Evolutionary conservation across 768 basidiomycete species (phyloP).

Genomic region (Mycena belliarum): DNA sequence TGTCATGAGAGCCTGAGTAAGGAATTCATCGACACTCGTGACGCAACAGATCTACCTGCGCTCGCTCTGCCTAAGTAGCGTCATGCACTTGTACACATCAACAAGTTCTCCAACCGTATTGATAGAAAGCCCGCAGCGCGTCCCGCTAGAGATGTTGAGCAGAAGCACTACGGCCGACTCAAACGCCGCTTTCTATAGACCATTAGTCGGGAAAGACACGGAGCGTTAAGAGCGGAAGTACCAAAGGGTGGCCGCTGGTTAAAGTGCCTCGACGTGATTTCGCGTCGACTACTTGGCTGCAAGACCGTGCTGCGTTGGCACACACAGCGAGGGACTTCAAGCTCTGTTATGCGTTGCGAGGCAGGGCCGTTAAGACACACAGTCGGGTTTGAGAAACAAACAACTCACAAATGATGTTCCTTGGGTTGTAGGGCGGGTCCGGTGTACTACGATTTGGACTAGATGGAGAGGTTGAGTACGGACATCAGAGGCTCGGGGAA

Average conservation of each 20-base stretch:
- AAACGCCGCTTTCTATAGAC: slow-evolving; percentile 6
- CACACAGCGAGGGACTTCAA: slow-evolving; percentile 61
- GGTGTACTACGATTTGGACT: too few species aligned
- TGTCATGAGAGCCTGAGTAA: too few species aligned
- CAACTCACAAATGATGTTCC: too few species aligned
- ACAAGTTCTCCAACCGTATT: slow-evolving; percentile 9
- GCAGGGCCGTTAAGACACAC: too few species aligned
- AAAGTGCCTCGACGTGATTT: background rate
- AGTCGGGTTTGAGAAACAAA: slow-evolving; percentile 10
- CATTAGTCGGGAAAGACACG: background rate
- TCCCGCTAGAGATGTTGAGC: slow-evolving; percentile 8
- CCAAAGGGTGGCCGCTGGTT: slow-evolving; percentile 7
- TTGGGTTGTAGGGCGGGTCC: too few species aligned
- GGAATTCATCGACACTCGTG: too few species aligned
- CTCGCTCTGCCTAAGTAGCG: too few species aligned
- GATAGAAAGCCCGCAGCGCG: background rate
- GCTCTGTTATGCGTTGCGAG: background rate
- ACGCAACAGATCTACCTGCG: too few species aligned
- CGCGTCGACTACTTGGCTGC: slow-evolving; percentile 58
- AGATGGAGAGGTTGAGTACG: too few species aligned
- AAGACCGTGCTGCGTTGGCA: slow-evolving; percentile 68
- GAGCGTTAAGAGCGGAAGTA: background rate
- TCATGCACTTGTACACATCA: slow-evolving; percentile 10
- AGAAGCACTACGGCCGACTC: background rate
- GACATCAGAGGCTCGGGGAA: too few species aligned